Conservation (phyloP, 495 filamentous ascomycete genomes). For the Trichoderma virens region DNA sequence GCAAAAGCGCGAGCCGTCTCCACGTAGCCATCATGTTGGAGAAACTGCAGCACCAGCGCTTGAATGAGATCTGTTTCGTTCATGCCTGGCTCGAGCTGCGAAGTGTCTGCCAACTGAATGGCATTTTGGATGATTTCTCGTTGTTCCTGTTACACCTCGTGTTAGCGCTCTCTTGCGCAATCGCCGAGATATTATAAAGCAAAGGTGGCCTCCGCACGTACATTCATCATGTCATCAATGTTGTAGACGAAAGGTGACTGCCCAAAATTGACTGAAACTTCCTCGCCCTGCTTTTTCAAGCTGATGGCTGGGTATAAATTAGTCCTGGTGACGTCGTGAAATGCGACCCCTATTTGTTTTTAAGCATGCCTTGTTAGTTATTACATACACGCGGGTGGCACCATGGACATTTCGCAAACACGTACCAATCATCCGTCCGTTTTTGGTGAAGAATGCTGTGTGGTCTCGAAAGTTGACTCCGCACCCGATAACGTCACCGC, state of each 20-base stretch:
- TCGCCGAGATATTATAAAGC: conserved; percentile 16
- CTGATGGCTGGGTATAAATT: conserved; percentile 80
- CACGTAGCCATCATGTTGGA: conserved; percentile 95
- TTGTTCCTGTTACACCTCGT: conserved; percentile 42
- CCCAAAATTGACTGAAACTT: conserved; percentile 86
- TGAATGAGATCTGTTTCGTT: conserved; percentile 76
- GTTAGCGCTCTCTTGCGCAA: not conserved
- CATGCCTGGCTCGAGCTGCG: conserved; percentile 55
- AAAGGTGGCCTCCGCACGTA: conserved; percentile 29
- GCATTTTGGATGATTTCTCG: conserved; percentile 43
- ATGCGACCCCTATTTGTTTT: conserved; percentile 57
- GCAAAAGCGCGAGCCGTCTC: conserved; percentile 87
- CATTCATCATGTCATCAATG: conserved; percentile 81
- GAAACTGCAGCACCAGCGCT: conserved; percentile 68
- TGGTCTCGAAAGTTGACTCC: conserved; percentile 86
- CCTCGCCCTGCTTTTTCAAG: conserved; percentile 84
- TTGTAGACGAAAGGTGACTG: conserved; percentile 84
- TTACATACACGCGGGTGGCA: not conserved
- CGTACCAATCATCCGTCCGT: conserved; percentile 71
- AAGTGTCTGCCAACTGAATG: conserved; percentile 33
- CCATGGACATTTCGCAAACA: not conserved
- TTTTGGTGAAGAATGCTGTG: conserved; percentile 92
- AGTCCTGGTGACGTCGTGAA: conserved; percentile 58
- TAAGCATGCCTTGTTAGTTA: conserved; percentile 10
- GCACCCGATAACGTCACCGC: conserved; percentile 81